Evolutionary conservation across 352 stramenopile genomes (phyloP), one percentile per base, ranked within the genome.

Genomic region (Globisporangium cylindrosporum): DNA sequence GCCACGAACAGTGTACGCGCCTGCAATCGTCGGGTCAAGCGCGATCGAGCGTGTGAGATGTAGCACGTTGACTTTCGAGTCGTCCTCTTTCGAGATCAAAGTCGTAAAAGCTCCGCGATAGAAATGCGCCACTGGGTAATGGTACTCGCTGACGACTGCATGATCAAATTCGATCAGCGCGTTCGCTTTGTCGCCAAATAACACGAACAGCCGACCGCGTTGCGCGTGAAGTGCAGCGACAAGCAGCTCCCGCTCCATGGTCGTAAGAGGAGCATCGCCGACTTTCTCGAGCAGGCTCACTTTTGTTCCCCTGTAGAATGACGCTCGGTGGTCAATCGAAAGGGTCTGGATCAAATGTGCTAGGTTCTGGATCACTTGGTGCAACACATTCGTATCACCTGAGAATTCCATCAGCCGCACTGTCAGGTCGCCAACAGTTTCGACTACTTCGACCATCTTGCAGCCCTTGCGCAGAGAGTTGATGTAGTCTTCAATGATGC

Each of bases 101-200:
- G 81, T 83, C 2, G 84, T 82, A 46, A 91, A 86, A 7, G 86
- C 84, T 7, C 86, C 82, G 38, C 86, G 78, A 46, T 91, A 94
- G 68, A 94, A 92, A 68, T 94, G 84, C 41, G 84, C 82, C 2
- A 91, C 77, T 3, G 86, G 81, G 64, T 94, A 92, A 46, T 92
- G 84, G 68, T 92, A 94, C 57, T 92, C 86, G 67, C 81, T 89
- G 38, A 92, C 78, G 61, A 91, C 82, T 0, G 86, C 84, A 36
- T 89, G 77, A 34, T 92, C 84, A 62, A 94, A 91, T 61, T 94
- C 82, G 4, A 74, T 62, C 2, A 84, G 64, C 12, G 86, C 86
- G 7, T 66, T 78, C 10, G 65, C 59, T 15, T 75, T 76, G 34
- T 94, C 79, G 49, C 84, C 74, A 22, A 88, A 77, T 1, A 94